Base-by-base conservation (phyloP, 352 stramenopile genomes). In the Saprolegnia parasitica region DNA sequence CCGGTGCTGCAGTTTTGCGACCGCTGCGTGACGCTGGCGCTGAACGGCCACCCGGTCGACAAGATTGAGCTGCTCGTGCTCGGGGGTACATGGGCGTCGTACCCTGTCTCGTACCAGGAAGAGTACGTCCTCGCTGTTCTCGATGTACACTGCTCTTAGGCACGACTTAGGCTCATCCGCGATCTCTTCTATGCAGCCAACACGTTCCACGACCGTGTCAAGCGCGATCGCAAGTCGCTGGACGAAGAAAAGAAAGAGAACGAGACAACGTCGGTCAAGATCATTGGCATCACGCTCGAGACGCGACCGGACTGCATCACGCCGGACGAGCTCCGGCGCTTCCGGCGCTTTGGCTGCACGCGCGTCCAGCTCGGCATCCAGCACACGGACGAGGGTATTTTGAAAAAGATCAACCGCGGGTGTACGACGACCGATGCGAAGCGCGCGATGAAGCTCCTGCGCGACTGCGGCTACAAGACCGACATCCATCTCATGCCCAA, bases 401-500 rank as follows among this genome's bases (percentile, higher is more conserved):
- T 97, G 45, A 87, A 83, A 39, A 97, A 96, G 73, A 96, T 97
- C 71, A 97, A 96, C 73, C 86, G 91, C 21, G 91, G 86, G 10
- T 94, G 88, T 72, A 93, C 82, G 11, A 88, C 78, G 11, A 72
- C 77, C 26, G 87, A 96, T 47, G 81, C 86, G 4, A 84, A 77
- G 15, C 50, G 57, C 11, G 91, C 89, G 9, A 74, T 98, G 42
- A 81, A 83, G 35, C 67, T 97, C 58, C 80, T 98, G 52, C 94
- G 93, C 47, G 89, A 98, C 71, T 96, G 88, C 68, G 96, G 91
- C 73, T 98, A 97, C 79, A 98, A 98, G 80, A 95, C 89, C 0
- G 90, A 97, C 72, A 91, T 97, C 57, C 91, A 98, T 62, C 72
- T 98, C 32, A 98, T 98, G 91, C 91, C 91, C 6, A 97, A 98